phyloP scores from a whole-genome alignment of 164 flowering plant species.

The Kingdonia uniflora region DNA sequence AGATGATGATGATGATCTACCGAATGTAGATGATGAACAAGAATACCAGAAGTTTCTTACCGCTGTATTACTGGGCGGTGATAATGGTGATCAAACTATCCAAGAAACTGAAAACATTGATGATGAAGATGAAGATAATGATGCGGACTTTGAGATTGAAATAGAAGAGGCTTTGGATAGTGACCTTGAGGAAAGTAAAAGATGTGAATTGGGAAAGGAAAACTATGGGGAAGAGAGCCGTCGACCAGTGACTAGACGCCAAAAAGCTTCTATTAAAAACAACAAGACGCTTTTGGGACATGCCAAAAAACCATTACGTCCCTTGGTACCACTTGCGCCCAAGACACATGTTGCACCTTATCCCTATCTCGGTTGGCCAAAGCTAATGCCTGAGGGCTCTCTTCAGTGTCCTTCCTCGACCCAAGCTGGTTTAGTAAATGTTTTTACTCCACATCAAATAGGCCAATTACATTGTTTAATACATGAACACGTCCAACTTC shows the following conservation, averaged over 20 bases:
- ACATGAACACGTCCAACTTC: constrained; percentile 91
- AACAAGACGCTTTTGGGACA: constrained; percentile 32
- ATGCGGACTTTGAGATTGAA: constrained; percentile 95
- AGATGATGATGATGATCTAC: constrained; percentile 87
- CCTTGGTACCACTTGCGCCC: constrained; percentile 45
- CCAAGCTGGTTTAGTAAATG: constrained; percentile 26
- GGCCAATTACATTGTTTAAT: constrained; percentile 81
- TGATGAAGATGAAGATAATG: constrained; percentile 85
- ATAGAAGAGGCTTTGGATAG: constrained; percentile 92
- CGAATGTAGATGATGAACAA: constrained; percentile 80
- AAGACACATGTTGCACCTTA: constrained; percentile 22
- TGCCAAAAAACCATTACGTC: constrained; percentile 56
- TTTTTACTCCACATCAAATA: constrained; percentile 68
- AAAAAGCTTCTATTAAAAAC: constrained; percentile 22
- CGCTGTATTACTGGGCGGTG: constrained; percentile 64
- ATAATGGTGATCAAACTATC: constrained; percentile 21
- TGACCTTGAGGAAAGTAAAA: constrained; percentile 47
- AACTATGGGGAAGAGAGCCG: constrained; percentile 25
- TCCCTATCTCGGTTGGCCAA: constrained; percentile 22
- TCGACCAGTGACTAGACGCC: constrained; percentile 64
- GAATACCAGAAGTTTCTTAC: constrained; percentile 91
- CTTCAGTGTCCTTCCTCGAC: constrained; percentile 13
- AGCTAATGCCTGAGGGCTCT: constrained; percentile 11
- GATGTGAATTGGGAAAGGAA: constrained; percentile 11
- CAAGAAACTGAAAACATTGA: constrained; percentile 38